Conservation (phyloP, 129 eudicot species). For the Arctium minus region DNA sequence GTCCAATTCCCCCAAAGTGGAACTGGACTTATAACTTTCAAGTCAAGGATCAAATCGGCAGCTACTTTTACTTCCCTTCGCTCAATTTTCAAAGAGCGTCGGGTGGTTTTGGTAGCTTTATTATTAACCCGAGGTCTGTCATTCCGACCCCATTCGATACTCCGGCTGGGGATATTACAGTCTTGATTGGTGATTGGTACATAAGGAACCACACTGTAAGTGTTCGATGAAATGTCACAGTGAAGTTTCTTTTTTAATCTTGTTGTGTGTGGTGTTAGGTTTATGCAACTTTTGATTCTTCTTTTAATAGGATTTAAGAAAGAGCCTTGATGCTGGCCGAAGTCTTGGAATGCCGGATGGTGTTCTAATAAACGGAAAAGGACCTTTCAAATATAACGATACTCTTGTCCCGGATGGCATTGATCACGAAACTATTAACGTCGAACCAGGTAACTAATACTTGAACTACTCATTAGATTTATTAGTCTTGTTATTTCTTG, state of each 20-base stretch:
- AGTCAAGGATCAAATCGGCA: slow-evolving; percentile 97
- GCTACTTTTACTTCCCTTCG: slow-evolving; percentile 95
- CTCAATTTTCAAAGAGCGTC: slow-evolving; percentile 80
- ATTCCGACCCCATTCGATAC: slow-evolving; percentile 80
- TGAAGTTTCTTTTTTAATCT: neutral
- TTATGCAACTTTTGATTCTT: neutral
- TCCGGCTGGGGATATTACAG: slow-evolving; percentile 76
- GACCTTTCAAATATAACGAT: slow-evolving; percentile 81
- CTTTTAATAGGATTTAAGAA: slow-evolving; percentile 59
- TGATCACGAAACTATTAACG: slow-evolving; percentile 72
- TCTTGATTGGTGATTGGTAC: slow-evolving; percentile 96
- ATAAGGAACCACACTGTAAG: slow-evolving; percentile 86
- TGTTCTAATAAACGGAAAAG: slow-evolving; percentile 91
- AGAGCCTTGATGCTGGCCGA: slow-evolving; percentile 61
- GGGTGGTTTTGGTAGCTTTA: slow-evolving; percentile 79
- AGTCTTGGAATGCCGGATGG: slow-evolving; percentile 96
- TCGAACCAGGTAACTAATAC: slow-evolving; percentile 69
- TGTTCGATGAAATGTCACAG: slow-evolving; percentile 16
- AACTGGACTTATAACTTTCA: slow-evolving; percentile 92
- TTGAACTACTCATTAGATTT: too few species aligned
- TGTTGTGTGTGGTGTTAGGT: neutral
- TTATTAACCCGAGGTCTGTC: slow-evolving; percentile 54
- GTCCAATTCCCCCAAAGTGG: slow-evolving; percentile 98
- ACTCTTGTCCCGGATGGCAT: slow-evolving; percentile 84
- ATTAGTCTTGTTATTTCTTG: neutral